A percentile compares a stretch with the other conserved stretches of the same genome.
Conservation (phyloP, 2,329 filamentous ascomycete species). For the Exophiala phaeomuriformis region DNA sequence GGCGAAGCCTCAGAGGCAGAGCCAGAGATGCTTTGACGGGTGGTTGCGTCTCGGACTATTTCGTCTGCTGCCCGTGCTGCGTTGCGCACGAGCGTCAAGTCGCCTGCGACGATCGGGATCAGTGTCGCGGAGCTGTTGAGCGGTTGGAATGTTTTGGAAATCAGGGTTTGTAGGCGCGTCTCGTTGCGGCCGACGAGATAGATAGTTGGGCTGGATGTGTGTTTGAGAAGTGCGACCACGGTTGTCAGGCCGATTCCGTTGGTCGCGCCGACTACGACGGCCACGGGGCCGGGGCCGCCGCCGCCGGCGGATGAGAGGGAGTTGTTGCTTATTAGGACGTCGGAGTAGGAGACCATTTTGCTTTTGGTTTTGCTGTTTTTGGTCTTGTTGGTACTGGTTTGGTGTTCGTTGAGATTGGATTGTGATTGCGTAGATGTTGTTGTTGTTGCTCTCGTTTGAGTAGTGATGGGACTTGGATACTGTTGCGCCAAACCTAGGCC, state of each 20-base stretch:
- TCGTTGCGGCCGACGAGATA: slow-evolving; percentile 15
- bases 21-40: background rate
- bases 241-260: slow-evolving; percentile 18
- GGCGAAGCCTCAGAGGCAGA: background rate
- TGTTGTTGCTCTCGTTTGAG: too few species aligned
- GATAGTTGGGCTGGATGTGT: slow-evolving; percentile 15
- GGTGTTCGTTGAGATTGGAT: too few species aligned
- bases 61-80: slow-evolving; percentile 10
- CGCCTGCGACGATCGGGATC: slow-evolving; percentile 10
- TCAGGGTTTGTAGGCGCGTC: background rate
- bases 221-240: slow-evolving; percentile 12
- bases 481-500: too few species aligned
- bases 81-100: slow-evolving; percentile 12
- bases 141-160: slow-evolving; percentile 1
- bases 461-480: too few species aligned
- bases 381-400: background rate
- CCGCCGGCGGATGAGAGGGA: slow-evolving; percentile 2
- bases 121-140: slow-evolving; percentile 10
- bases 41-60: background rate
- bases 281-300: slow-evolving; percentile 7
- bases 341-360: slow-evolving; percentile 18
- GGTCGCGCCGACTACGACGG: slow-evolving; percentile 14
- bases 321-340: slow-evolving; percentile 16
- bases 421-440: too few species aligned
- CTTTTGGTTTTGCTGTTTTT: background rate